Evolutionary conservation across 768 basidiomycete genomes (phyloP), one percentile per base, ranked within the genome.

Genomic region (Pholiota microspora): DNA sequence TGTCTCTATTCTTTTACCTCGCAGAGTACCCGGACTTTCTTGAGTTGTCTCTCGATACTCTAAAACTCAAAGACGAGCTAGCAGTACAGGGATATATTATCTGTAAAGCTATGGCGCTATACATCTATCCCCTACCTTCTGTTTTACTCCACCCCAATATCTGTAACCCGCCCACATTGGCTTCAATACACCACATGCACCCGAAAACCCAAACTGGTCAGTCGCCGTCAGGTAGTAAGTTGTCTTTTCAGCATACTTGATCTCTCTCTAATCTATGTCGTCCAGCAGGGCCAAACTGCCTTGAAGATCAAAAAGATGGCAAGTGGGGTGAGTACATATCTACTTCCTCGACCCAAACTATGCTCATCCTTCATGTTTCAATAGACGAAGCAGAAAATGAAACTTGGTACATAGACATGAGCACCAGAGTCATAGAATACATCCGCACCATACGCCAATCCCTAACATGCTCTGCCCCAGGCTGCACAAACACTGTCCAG

Each of bases 21-120:
- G 50, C 50, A 16, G 40, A 51, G 15, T 28, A 51, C 13, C 51
- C 51, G 13, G 40, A 29, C n/a, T 29, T 51, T 28, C 18, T 44
- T 32, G n/a, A n/a, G n/a, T n/a, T n/a, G n/a, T n/a, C n/a, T n/a
- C n/a, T n/a, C n/a, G 27, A 31, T n/a, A 21, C 27, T 21, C 29
- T 21, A 51, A 7, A 21, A 32, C 25, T 10, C 51, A 8, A 32
- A n/a, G n/a, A n/a, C n/a, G n/a, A n/a, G n/a, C n/a, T n/a, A n/a
- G n/a, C n/a, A n/a, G n/a, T n/a, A n/a, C n/a, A n/a, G n/a, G n/a
- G n/a, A n/a, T n/a, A n/a, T n/a, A n/a, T n/a, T n/a, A n/a, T n/a
- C n/a, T n/a, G n/a, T n/a, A n/a, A n/a, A n/a, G n/a, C n/a, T 9
- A 18, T 44, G 29, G 21, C 15, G 29, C 28, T 25, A 29, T 51